Conservation (phyloP, 2,329 filamentous ascomycete genomes). For the Fusarium clavum region DNA sequence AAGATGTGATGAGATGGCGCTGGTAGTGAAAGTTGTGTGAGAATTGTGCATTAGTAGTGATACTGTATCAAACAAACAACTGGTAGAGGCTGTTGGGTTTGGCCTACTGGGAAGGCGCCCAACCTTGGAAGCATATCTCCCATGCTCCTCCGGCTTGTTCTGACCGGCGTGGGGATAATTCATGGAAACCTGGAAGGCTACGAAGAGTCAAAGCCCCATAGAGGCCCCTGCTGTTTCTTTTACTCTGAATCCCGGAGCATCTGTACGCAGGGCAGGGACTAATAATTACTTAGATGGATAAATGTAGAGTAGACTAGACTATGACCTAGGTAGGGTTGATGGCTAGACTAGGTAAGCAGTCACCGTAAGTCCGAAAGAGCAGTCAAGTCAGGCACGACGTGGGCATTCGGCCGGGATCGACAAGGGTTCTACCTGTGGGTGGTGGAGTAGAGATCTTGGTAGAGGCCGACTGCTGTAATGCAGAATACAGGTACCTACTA, state of each 20-base stretch:
- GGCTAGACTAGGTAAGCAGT: slow-evolving; percentile 12
- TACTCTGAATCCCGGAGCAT: slow-evolving; percentile 34
- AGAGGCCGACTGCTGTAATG: not conserved
- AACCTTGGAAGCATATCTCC: not conserved
- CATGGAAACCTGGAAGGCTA: not conserved
- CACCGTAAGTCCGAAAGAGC: slow-evolving; percentile 30
- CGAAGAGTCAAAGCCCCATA: slow-evolving; percentile 5
- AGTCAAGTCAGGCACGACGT: slow-evolving; percentile 47
- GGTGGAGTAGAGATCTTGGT: slow-evolving; percentile 37
- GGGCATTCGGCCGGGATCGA: slow-evolving; percentile 45
- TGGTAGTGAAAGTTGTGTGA: slow-evolving; percentile 8
- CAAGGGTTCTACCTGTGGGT: slow-evolving; percentile 39
- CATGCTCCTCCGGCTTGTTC: not conserved
- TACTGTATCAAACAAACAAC: slow-evolving; percentile 7
- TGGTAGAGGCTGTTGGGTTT: slow-evolving; percentile 31
- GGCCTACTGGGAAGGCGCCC: slow-evolving; percentile 14
- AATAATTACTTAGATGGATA: not conserved
- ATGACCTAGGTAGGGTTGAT: slow-evolving; percentile 4
- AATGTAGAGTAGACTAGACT: not conserved
- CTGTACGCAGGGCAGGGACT: slow-evolving; percentile 9
- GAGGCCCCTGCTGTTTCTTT: slow-evolving; percentile 20
- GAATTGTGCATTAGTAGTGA: slow-evolving; percentile 10
- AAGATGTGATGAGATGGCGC: not conserved
- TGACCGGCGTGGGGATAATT: not conserved
- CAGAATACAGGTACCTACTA: not conserved